Conservation (phyloP, 805 yeast species). For the Candida hungchunana region DNA sequence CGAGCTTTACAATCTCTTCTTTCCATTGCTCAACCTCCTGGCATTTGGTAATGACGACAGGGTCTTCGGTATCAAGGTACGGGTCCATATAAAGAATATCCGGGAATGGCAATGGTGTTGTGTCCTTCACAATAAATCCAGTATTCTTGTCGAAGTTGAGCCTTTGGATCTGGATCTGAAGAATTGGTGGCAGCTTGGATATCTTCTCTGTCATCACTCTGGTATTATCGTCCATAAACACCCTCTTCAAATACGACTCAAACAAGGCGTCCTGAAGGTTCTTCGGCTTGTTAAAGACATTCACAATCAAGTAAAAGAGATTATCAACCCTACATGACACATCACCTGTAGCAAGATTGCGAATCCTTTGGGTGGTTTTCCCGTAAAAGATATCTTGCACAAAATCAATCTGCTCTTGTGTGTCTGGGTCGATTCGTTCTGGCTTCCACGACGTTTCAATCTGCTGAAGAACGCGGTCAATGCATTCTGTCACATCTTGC, state of each 20-base stretch:
- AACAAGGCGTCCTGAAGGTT: slow-evolving; percentile 90
- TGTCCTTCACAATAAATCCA: slow-evolving; percentile 74
- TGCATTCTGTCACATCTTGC: slow-evolving; percentile 97
- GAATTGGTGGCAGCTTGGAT: slow-evolving; percentile 66
- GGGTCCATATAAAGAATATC: slow-evolving; percentile 82
- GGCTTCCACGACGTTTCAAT: slow-evolving; percentile 85
- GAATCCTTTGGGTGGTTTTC: slow-evolving; percentile 72
- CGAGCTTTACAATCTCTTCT: slow-evolving; percentile 42
- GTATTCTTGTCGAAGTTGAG: slow-evolving; percentile 80
- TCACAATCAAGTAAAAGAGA: slow-evolving; percentile 76
- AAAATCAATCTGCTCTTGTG: slow-evolving; percentile 72
- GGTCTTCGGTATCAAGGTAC: slow-evolving; percentile 67
- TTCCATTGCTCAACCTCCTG: slow-evolving; percentile 59
- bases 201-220: slow-evolving; percentile 69
- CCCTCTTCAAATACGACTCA: slow-evolving; percentile 70
- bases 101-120: slow-evolving; percentile 76
- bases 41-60: slow-evolving; percentile 46
- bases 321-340: slow-evolving; percentile 38
- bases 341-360: too few species aligned
- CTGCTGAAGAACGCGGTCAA: slow-evolving; percentile 88
- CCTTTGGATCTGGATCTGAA: slow-evolving; percentile 92
- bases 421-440: slow-evolving; percentile 55
- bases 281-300: slow-evolving; percentile 83
- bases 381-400: slow-evolving; percentile 83
- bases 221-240: slow-evolving; percentile 59